Base-by-base conservation (phyloP, 1,284 basidiomycete genomes). In the Trametes sp. region DNA sequence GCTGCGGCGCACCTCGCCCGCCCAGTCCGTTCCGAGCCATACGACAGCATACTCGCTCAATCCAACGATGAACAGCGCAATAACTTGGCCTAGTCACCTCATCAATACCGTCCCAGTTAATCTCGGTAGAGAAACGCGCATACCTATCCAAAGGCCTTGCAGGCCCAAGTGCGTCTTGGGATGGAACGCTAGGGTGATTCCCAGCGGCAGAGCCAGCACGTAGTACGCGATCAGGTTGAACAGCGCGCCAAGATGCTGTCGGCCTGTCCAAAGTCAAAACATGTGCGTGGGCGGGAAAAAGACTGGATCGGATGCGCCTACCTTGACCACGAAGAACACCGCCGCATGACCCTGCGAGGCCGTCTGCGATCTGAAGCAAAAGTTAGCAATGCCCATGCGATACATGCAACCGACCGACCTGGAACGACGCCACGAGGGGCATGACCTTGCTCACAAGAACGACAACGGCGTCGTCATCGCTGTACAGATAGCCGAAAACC, bases 191-290 rank as follows among this genome's bases (percentile, higher is more conserved):
- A 92, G 81, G 2, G 81, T 83, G 55, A 92, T 85, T 2, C 90
- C 90, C 46, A 92, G 75, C 0, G 90, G 90, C 19, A 92, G 77
- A 13, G 90, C 90, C 36, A 92, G 76, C 2, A 91, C 79, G 67
- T 92, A 93, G 74, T 92, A 92, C 19, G 90, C 89, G n/a, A 90
- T 76, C 45, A 90, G 73, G 70, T 93, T 92, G 76, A 91, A 92
- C 8, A 86, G 68, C 8, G 90, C 91, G 11, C 90, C 90, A 13
- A 92, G 81, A 68, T 89, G 87, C 69, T 93, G 91, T 29, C 88
- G 83, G 14, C 90, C 90, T 87, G 66, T 48, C 9, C 11, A 19
- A 2, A 19, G 7, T 21, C 7, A 11, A 6, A 33, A 5, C 31
- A 11, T 23, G 41, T 48, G n/a, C 28, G 26, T 26, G 6, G 33